Evolutionary conservation across 2,329 filamentous ascomycete species (phyloP), one percentile per base, ranked within the genome.

Genomic region (Sporothrix euskadiensis): DNA sequence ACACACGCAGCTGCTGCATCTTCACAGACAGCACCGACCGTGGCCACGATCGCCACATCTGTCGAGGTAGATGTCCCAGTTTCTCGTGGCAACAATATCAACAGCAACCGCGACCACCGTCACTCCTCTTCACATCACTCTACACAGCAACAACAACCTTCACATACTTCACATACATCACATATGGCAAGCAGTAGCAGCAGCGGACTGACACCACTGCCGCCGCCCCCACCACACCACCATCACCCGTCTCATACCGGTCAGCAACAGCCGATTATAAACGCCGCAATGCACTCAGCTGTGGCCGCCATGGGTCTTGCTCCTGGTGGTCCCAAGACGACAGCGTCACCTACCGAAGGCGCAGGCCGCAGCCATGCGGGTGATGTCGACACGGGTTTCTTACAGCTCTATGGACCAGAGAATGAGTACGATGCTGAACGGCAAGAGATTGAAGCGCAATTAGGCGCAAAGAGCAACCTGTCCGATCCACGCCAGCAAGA

Each of bases 381-480:
- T 19, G 69, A 71, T 26, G 41, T 71, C 8, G 69, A 71, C 57
- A 71, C 69, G 8, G 69, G 69, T 3, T 71, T 71, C 57, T 41
- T 71, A 57, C 69, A 71, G 41, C 22, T 71, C 8, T 71, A 71
- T 26, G 69, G 69, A 3, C 56, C 57, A 4, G 69, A 71, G 26
- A 61, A 71, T 44, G 69, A 71, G 56, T 59, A 49, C 56, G 69
- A 71, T 14, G 69, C 69, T 8, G 56, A 63, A 12, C 52, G 52
- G 5, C 68, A 70, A 39, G 68, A 70, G n/a, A 44, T 70, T 39
- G 49, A 57, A 35, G 68, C 68, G 30, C 68, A 70, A 52, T n/a
- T 70, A 10, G 49, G 26, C 9, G 57, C 69, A 57, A 71, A 71
- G 69, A 71, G 69, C 69, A 71, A 52, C 16, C 68, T 70, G 30